Conservation (phyloP, 441 rosid species). For the Gossypium gossypioides region DNA sequence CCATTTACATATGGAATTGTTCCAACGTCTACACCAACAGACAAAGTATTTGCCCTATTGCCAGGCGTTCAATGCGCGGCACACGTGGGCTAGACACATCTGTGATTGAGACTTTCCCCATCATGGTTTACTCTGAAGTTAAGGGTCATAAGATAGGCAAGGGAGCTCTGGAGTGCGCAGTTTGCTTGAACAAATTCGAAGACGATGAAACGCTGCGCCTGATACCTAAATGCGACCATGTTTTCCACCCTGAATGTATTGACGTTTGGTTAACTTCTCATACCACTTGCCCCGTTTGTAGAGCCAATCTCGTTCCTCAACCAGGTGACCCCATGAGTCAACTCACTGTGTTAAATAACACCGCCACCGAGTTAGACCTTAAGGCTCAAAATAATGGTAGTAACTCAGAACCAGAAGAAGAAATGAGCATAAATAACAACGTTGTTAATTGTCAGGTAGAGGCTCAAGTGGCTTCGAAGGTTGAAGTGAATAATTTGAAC, state of each 20-base stretch:
- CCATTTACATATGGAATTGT: slow-evolving; percentile 69
- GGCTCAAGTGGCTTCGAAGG: slow-evolving; percentile 10
- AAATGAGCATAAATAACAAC: not conserved
- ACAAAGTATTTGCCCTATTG: slow-evolving; percentile 11
- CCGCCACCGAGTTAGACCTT: slow-evolving; percentile 23
- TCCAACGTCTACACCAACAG: slow-evolving; percentile 10
- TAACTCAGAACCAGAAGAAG: slow-evolving; percentile 11
- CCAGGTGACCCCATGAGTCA: slow-evolving; percentile 26
- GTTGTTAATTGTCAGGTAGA: not conserved
- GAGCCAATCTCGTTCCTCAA: slow-evolving; percentile 53
- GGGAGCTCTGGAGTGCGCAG: slow-evolving; percentile 75
- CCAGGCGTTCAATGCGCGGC: slow-evolving; percentile 26
- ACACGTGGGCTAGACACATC: slow-evolving; percentile 43
- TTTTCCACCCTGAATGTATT: slow-evolving; percentile 77
- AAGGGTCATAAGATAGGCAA: slow-evolving; percentile 66
- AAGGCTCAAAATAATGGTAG: slow-evolving; percentile 30
- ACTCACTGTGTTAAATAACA: not conserved
- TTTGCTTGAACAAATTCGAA: slow-evolving; percentile 73
- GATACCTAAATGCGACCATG: slow-evolving; percentile 83
- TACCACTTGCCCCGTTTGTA: slow-evolving; percentile 84
- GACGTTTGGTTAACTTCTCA: slow-evolving; percentile 72
- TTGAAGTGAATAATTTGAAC: slow-evolving; percentile 14
- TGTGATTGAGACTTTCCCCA: slow-evolving; percentile 59
- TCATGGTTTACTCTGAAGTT: slow-evolving; percentile 59
- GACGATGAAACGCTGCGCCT: slow-evolving; percentile 87